phyloP scores from a whole-genome alignment of 2,329 filamentous ascomycete species.

The Cercospora berteroae region DNA sequence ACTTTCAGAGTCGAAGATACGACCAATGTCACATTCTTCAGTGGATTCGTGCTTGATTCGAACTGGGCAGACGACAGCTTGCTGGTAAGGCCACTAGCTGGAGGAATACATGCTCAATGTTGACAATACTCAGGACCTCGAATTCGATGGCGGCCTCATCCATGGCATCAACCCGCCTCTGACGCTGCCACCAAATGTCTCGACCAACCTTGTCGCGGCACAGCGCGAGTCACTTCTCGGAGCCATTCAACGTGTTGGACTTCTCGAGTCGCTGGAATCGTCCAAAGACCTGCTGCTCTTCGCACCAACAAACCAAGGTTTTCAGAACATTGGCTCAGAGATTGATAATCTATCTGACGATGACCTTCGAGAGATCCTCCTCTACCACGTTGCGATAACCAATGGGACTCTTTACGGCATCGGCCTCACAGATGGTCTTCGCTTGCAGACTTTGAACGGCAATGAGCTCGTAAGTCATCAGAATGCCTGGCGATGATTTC shows the following conservation, averaged over 20 bases:
- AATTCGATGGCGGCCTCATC: slow-evolving; percentile 19
- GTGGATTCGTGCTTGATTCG: slow-evolving; percentile 36
- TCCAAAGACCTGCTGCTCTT: slow-evolving; percentile 23
- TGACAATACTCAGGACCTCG: slow-evolving; percentile 16
- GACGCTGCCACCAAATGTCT: slow-evolving; percentile 1
- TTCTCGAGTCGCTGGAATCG: slow-evolving; percentile 11
- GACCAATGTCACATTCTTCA: slow-evolving; percentile 37
- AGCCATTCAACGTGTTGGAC: not conserved
- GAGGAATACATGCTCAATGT: too few relatives aligned
- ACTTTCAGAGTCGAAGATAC: slow-evolving; percentile 32
- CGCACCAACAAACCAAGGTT: slow-evolving; percentile 18
- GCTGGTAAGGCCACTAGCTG: not conserved
- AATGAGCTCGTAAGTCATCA: not conserved
- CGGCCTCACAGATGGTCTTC: not conserved
- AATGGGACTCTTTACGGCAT: not conserved
- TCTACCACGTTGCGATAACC: not conserved
- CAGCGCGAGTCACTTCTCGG: not conserved
- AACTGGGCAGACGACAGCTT: slow-evolving; percentile 22
- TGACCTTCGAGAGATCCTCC: not conserved
- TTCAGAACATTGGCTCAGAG: slow-evolving; percentile 5
- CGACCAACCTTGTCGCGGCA: not conserved
- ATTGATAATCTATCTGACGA: not conserved
- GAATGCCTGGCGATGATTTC: not conserved
- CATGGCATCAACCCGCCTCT: slow-evolving; percentile 25
- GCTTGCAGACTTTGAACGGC: not conserved